Conservation (phyloP, 148 eudicot genomes). For the Camellia granthamiana region DNA sequence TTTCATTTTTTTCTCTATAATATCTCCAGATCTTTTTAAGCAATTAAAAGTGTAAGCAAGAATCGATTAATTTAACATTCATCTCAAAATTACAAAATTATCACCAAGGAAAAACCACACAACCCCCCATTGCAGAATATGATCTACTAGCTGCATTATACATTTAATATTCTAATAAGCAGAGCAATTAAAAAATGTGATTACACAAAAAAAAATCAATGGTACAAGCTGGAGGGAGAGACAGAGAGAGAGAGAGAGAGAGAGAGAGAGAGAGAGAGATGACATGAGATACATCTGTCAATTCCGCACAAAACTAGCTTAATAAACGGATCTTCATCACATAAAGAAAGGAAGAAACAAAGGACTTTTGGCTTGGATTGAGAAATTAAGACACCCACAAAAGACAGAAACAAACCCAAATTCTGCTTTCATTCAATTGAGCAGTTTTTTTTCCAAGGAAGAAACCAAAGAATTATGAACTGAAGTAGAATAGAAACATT, state of each 20-base stretch:
- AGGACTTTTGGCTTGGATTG: not conserved
- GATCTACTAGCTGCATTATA: not conserved
- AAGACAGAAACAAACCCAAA: not conserved
- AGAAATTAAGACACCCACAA: not conserved
- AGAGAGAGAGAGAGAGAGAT: not conserved
- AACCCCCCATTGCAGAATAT: not conserved
- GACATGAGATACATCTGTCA: not conserved
- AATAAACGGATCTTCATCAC: not conserved
- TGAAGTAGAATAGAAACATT: too few relatives aligned
- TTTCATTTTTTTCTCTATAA: not conserved
- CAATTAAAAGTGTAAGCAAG: not conserved
- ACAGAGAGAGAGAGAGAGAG: not conserved
- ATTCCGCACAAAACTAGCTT: not conserved
- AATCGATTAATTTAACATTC: not conserved
- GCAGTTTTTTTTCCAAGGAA: not conserved
- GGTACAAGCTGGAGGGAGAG: not conserved
- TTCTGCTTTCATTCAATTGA: not conserved
- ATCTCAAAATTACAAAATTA: not conserved
- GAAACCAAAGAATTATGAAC: not conserved
- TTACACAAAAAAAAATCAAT: not conserved
- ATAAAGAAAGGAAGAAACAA: not conserved
- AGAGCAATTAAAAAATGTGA: not conserved
- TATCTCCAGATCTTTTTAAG: not conserved
- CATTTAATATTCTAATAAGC: not conserved
- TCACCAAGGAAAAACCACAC: not conserved